phyloP scores from a whole-genome alignment of 2,329 filamentous ascomycete genomes.

The Biscogniauxia mediterranea region DNA sequence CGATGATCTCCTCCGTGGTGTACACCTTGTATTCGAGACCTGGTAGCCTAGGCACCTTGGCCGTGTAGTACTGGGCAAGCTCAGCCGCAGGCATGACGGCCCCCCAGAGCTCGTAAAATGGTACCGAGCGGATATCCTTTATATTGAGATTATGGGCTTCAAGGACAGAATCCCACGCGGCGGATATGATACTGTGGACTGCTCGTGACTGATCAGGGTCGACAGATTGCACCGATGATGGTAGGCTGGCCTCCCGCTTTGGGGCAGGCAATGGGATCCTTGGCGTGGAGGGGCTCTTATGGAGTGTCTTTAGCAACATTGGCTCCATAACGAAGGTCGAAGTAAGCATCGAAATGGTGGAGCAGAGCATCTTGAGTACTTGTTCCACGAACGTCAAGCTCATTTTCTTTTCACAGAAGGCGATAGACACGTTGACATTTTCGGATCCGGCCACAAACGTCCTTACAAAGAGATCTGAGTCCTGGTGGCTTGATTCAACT shows the following conservation, averaged over 20 bases:
- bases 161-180: conserved; percentile 46
- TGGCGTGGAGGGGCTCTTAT: conserved; percentile 39
- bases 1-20: conserved; percentile 48
- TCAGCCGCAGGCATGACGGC: conserved; percentile 48
- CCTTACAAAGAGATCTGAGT: conserved; percentile 46
- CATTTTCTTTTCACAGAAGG: conserved; percentile 46
- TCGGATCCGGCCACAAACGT: conserved; percentile 39
- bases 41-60: conserved; percentile 38
- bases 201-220: conserved; percentile 39
- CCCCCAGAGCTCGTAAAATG: conserved; percentile 52
- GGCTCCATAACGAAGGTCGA: conserved; percentile 46
- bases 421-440: conserved; percentile 42
- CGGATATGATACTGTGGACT: conserved; percentile 42
- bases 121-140: conserved; percentile 43
- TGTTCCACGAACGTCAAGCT: conserved; percentile 41
- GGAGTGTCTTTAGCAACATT: conserved; percentile 42
- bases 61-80: conserved; percentile 45
- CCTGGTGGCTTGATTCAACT: conserved; percentile 39
- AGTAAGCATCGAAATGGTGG: conserved; percentile 45
- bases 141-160: conserved; percentile 39
- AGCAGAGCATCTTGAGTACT: conserved; percentile 45
- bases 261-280: conserved; percentile 41
- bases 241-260: conserved; percentile 22
- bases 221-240: conserved; percentile 31
- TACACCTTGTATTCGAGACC: conserved; percentile 37